These are phyloP conservation scores for Madurella fahalii DNA, from an alignment of 2,329 filamentous ascomycete species.

Conservation along the genomic window DNA sequence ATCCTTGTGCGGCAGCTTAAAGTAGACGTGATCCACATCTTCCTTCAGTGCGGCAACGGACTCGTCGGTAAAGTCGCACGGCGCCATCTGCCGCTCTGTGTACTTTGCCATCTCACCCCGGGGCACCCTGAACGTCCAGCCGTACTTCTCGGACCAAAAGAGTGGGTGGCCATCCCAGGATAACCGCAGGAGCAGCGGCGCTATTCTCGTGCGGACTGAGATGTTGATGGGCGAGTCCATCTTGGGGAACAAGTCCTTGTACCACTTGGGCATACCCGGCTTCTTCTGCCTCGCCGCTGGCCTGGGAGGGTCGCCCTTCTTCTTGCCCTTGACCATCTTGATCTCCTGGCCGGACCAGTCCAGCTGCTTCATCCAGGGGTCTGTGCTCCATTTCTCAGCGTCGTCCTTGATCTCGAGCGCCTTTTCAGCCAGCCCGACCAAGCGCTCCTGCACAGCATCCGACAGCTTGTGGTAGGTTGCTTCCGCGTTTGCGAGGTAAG, in stretches of 20 bases:
- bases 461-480: constrained; percentile 75
- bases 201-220: constrained; percentile 81
- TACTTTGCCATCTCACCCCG: constrained; percentile 60
- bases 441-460: constrained; percentile 70
- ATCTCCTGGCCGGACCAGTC: constrained; percentile 95
- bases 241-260: constrained; percentile 80
- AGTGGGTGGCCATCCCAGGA: constrained; percentile 87
- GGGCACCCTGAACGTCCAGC: constrained; percentile 85
- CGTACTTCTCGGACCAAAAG: constrained; percentile 88
- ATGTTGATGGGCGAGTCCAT: constrained; percentile 66
- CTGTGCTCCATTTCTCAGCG: constrained; percentile 64
- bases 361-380: constrained; percentile 89
- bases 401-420: constrained; percentile 71
- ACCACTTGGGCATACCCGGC: constrained; percentile 94
- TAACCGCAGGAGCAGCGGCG: constrained; percentile 77
- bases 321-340: constrained; percentile 86
- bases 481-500: constrained; percentile 80
- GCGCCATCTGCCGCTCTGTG: constrained; percentile 63
- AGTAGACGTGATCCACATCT: constrained; percentile 66
- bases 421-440: constrained; percentile 69
- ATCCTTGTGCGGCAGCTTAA: constrained; percentile 95
- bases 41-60: constrained; percentile 61
- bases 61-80: constrained; percentile 75
- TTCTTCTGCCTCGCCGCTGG: constrained; percentile 83
- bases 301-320: constrained; percentile 73